Evolutionary conservation across 805 yeast species (phyloP).

Genomic region (Nakazawaea ernobii): DNA sequence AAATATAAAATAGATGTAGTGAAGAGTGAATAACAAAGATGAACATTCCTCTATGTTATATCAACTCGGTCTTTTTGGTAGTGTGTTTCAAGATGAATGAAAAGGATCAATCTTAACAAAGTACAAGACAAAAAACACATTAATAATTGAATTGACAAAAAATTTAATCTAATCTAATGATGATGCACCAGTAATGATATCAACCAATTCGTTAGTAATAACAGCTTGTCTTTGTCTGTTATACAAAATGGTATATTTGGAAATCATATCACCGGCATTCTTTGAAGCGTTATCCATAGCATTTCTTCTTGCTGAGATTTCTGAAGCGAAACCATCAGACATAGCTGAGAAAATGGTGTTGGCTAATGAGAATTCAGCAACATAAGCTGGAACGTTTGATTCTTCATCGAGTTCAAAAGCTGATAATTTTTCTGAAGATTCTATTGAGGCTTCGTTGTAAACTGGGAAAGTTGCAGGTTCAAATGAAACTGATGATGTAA

Average conservation of each 20-base stretch:
- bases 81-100: no score
- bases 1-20: no score
- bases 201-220: slow-evolving; percentile 98
- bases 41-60: no score
- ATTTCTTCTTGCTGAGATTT: slow-evolving; percentile 96
- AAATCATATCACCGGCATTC: slow-evolving; percentile 99
- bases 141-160: no score
- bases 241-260: slow-evolving; percentile 91
- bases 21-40: no score
- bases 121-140: neutral
- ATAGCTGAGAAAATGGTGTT: slow-evolving; percentile 85
- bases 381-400: slow-evolving; percentile 59
- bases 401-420: slow-evolving; percentile 76
- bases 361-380: slow-evolving; percentile 82
- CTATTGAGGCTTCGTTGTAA: slow-evolving; percentile 66
- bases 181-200: slow-evolving; percentile 99
- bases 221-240: slow-evolving; percentile 99
- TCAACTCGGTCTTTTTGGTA: no score
- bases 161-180: slow-evolving; percentile 66
- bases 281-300: slow-evolving; percentile 99
- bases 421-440: slow-evolving; percentile 77
- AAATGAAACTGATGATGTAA: slow-evolving; percentile 81
- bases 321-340: slow-evolving; percentile 98
- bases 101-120: no score
- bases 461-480: slow-evolving; percentile 73